Evolutionary conservation across 2,329 filamentous ascomycete species (phyloP), one percentile per base, ranked within the genome.

Genomic region (Aspergillus puulaauensis): DNA sequence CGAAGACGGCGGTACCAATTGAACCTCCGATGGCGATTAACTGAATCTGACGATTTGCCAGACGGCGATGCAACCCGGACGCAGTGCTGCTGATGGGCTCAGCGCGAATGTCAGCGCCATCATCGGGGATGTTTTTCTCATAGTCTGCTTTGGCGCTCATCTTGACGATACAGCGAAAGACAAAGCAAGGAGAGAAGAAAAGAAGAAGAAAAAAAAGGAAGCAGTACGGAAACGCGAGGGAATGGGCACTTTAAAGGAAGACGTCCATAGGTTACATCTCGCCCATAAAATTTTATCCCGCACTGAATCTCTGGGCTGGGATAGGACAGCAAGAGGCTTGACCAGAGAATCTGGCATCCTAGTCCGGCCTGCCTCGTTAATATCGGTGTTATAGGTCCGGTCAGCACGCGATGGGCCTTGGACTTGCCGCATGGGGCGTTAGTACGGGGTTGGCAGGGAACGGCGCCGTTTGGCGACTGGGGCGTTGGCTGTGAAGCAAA

Each of bases 11-110:
- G 1, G 69, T 74, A 44, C 75, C 73, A 33, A 77, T 75, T 2
- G 72, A 73, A 19, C 75, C 75, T 19, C 75, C 75, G 45, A 77
- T 77, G 27, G 74, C 75, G 47, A 77, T 70, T 11, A 71, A 44
- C 17, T 64, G 62, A 23, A 64, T 63, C 17, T 61, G 61, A 8
- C 62, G 61, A 19, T 64, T 63, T 21, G 48, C 50, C 27, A 64
- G 59, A 39, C 56, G 51, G 23, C 62, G 60, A 15, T 64, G 60
- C 1, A 64, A 40, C 6, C 51, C 56, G 0, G 46, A 49, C 3
- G 44, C 33, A 3, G 56, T 45, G 14, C 12, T 27, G 31, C 23
- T 35, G 12, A 58, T 46, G 31, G 51, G 17, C 6, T 21, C 46
- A 15, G 46, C 24, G 12, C 35, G 56, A 4, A 58, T 17, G 19